Percentiles rank a stretch among this genome's conserved stretches.
Evolutionary conservation across 805 yeast genomes (phyloP).

Genomic region (Candida lessepsii): DNA sequence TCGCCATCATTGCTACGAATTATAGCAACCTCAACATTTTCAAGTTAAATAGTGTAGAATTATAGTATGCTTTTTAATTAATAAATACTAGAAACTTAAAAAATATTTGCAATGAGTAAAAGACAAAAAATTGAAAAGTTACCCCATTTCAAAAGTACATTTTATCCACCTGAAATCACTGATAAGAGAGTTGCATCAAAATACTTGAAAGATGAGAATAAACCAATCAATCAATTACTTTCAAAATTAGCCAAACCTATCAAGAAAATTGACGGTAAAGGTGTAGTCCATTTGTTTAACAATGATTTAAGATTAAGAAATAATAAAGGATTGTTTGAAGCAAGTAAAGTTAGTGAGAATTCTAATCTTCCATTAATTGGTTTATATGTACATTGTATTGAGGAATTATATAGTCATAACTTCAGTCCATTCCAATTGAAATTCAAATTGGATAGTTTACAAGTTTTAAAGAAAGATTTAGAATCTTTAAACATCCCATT

Average conservation of each 20-base stretch:
- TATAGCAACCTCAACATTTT: constrained; percentile 2
- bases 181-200: constrained; percentile 15
- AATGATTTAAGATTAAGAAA: constrained; percentile 47
- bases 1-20: constrained; percentile 5
- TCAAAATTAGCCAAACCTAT: background rate
- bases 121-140: constrained; percentile 11
- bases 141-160: constrained; percentile 12
- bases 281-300: constrained; percentile 46
- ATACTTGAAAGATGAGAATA: constrained; percentile 29
- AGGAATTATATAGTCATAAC: constrained; percentile 41
- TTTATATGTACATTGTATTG: constrained; percentile 40
- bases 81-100: no score
- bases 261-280: constrained; percentile 15
- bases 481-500: constrained; percentile 37
- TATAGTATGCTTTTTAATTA: no score
- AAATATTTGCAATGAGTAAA: constrained; percentile 8
- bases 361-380: constrained; percentile 35
- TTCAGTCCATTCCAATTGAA: constrained; percentile 43
- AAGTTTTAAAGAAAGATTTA: constrained; percentile 28
- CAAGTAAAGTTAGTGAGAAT: constrained; percentile 30
- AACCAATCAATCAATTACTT: constrained; percentile 25
- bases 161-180: constrained; percentile 13
- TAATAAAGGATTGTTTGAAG: constrained; percentile 40
- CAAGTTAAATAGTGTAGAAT: background rate
- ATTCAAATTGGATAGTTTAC: constrained; percentile 35